These are phyloP conservation scores for Clausena lansium DNA, from an alignment of 345 rosid genomes.

Conservation along the genomic window DNA sequence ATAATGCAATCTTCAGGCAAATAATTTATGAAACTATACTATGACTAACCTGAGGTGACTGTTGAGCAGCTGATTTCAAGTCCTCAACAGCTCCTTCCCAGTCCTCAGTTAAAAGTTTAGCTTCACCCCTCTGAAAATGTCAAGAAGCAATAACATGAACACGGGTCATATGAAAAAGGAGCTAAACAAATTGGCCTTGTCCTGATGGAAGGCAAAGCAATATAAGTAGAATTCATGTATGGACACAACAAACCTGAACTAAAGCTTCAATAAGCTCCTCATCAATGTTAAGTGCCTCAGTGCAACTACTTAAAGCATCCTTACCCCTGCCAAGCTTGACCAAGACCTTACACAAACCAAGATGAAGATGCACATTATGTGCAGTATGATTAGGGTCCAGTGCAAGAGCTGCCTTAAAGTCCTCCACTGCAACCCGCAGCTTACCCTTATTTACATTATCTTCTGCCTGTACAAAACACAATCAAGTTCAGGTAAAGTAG, in stretches of 20 bases:
- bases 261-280: slow-evolving; percentile 83
- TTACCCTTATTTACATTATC: slow-evolving; percentile 89
- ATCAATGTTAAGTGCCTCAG: slow-evolving; percentile 76
- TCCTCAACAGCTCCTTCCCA: slow-evolving; percentile 99
- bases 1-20: background rate
- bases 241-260: slow-evolving; percentile 62
- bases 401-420: slow-evolving; percentile 78
- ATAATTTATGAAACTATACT: background rate
- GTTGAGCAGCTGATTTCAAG: slow-evolving; percentile 78
- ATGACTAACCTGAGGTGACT: slow-evolving; percentile 76
- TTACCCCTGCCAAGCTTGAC: slow-evolving; percentile 97
- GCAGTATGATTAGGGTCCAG: slow-evolving; percentile 85
- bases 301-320: slow-evolving; percentile 83
- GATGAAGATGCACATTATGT: slow-evolving; percentile 85
- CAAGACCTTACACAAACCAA: slow-evolving; percentile 86
- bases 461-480: slow-evolving; percentile 66
- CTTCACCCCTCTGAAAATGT: slow-evolving; percentile 78
- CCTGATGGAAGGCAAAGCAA: background rate
- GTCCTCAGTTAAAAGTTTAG: slow-evolving; percentile 88
- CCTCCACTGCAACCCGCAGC: slow-evolving; percentile 86
- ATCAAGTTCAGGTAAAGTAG: background rate
- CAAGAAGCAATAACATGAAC: slow-evolving; percentile 9
- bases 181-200: background rate
- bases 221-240: background rate
- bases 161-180: background rate